phyloP scores from a whole-genome alignment of 2,329 filamentous ascomycete genomes.

The Fusarium papillatum region DNA sequence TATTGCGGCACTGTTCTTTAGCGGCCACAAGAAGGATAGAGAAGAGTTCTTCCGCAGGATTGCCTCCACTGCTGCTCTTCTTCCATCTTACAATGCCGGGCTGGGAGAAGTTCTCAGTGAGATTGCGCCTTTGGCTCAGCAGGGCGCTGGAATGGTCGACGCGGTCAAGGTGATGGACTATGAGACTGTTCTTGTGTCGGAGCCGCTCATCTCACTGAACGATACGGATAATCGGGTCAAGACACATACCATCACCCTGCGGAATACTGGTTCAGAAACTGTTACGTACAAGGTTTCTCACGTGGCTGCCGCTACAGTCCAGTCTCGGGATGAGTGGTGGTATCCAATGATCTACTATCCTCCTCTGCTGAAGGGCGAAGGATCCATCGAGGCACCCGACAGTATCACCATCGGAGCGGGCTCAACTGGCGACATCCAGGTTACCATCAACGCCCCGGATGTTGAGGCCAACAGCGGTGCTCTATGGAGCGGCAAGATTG shows the following conservation, averaged over 20 bases:
- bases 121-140: not conserved
- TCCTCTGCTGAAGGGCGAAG: slow-evolving; percentile 5
- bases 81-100: not conserved
- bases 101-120: not conserved
- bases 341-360: slow-evolving; percentile 30
- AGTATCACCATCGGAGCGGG: not conserved
- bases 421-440: not conserved
- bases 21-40: not conserved
- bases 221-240: not conserved
- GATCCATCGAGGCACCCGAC: not conserved
- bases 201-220: not conserved
- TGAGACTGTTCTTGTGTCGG: not conserved
- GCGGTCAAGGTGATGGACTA: not conserved
- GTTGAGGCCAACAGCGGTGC: slow-evolving; percentile 25
- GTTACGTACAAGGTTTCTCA: slow-evolving; percentile 14
- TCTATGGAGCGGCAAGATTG: slow-evolving; percentile 39
- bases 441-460: not conserved
- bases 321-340: slow-evolving; percentile 15
- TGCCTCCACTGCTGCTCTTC: not conserved
- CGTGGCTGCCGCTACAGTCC: slow-evolving; percentile 15
- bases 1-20: slow-evolving; percentile 37
- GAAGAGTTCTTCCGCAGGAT: not conserved
- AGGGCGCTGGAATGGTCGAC: not conserved
- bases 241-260: not conserved
- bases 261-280: not conserved